Base-by-base conservation (phyloP, 2,329 filamentous ascomycete species). In the Microsporum ferrugineum region DNA sequence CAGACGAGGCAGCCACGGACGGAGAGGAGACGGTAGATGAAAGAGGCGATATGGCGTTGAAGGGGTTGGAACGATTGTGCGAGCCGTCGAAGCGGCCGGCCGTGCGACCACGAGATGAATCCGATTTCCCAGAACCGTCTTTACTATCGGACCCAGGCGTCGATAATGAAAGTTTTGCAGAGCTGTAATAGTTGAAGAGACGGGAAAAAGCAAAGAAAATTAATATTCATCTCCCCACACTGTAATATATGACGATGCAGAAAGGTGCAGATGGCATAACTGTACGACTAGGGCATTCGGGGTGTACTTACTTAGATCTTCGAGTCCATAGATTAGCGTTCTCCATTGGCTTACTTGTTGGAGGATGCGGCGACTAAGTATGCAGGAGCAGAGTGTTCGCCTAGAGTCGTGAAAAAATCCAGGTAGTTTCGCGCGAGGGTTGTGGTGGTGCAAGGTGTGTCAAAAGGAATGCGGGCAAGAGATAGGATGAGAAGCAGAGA, bases 131-230 rank as follows among this genome's bases (percentile, higher is more conserved):
- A 73, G 73, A 80, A 66, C 68, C 65, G 65, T 81, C 79, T 74
- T 81, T 80, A 68, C 72, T 74, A 68, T 80, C 78, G 65, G 77
- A 69, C 71, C 83, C 83, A 71, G 84, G 79, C 73, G 88, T 95
- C 69, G 90, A 87, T 65, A 97, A 82, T 68, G 91, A 95, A 76
- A 96, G 88, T 80, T 95, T 97, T 82, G 84, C 89, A 76, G 84
- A 84, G 80, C 88, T 94, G 61, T 38, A 38, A 58, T 59, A 23
- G n/a, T 17, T 27, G 17, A 27, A 57, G 29, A 38, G 38, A 41
- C 8, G 14, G 36, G 6, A 57, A 57, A 43, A 57, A 57, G 39
- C 23, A 57, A 61, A 53, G 36, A 39, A 62, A 66, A 70, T 65
- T 68, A 71, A 71, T 64, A 66, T 60, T 67, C 60, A 65, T 45